Conservation (phyloP, 139 green algal species). For the Chlorella sp. region DNA sequence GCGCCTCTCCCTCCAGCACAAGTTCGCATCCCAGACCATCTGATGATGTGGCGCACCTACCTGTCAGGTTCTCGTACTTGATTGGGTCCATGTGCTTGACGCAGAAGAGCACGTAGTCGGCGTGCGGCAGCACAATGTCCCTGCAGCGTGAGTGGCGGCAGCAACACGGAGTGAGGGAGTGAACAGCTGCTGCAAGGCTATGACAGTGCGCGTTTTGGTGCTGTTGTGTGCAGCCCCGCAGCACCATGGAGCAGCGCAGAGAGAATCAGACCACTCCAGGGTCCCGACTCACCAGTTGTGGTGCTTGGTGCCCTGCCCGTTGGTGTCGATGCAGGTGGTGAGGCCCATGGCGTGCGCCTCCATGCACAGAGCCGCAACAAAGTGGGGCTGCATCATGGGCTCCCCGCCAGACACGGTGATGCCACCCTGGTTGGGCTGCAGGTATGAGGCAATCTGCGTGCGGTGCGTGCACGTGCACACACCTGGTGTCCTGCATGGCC, state of each 20-base stretch:
- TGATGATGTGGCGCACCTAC: too few relatives aligned
- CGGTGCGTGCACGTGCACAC: too few relatives aligned
- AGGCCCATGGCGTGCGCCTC: slow-evolving; percentile 44
- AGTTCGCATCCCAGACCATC: too few relatives aligned
- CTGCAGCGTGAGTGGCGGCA: too few relatives aligned
- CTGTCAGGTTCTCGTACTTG: slow-evolving; percentile 30
- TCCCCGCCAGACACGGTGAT: slow-evolving; percentile 60
- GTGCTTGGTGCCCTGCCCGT: slow-evolving; percentile 51
- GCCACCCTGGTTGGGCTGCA: slow-evolving; percentile 36
- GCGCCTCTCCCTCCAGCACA: too few relatives aligned
- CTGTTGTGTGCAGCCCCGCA: too few relatives aligned
- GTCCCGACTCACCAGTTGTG: slow-evolving; percentile 27
- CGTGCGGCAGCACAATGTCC: slow-evolving; percentile 59
- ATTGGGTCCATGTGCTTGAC: slow-evolving; percentile 49
- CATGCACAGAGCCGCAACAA: slow-evolving; percentile 29
- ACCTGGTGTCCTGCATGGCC: too few relatives aligned
- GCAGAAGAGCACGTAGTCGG: slow-evolving; percentile 63
- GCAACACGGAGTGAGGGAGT: too few relatives aligned
- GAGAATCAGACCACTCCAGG: too few relatives aligned
- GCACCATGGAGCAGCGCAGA: too few relatives aligned
- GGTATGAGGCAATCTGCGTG: slow-evolving; percentile 31
- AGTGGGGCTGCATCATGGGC: slow-evolving; percentile 56
- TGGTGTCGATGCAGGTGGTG: slow-evolving; percentile 63
- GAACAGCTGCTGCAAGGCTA: too few relatives aligned
- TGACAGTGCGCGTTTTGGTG: too few relatives aligned